These are phyloP conservation scores for Phoma herbarum DNA, from an alignment of 2,329 filamentous ascomycete species.

Conservation along the genomic window DNA sequence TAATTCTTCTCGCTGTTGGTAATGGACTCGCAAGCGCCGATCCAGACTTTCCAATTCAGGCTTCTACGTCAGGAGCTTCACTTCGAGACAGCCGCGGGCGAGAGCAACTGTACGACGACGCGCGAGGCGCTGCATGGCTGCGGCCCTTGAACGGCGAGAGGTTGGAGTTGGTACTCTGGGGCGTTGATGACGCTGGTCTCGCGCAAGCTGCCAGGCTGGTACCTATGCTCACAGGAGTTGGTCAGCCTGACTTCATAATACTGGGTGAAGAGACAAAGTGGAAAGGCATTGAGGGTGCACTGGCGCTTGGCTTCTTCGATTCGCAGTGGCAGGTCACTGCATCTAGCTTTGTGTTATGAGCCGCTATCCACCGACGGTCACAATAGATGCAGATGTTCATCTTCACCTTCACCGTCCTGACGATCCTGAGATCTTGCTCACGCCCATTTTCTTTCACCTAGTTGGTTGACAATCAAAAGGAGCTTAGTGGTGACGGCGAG, in stretches of 20 bases:
- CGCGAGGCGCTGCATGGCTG: conserved; percentile 62
- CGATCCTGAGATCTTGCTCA: background rate
- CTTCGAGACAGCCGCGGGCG: conserved; percentile 35
- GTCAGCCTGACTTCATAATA: conserved; percentile 66
- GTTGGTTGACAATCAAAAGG: background rate
- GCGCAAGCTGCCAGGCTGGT: conserved; percentile 62
- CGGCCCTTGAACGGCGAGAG: conserved; percentile 58
- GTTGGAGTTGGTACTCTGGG: conserved; percentile 67
- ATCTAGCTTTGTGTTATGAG: conserved; percentile 52
- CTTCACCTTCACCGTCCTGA: conserved; percentile 10
- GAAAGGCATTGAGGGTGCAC: conserved; percentile 61
- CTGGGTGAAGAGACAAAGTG: conserved; percentile 57
- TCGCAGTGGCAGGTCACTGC: conserved; percentile 61
- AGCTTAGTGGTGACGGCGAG: conserved; percentile 23
- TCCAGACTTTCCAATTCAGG: conserved; percentile 44
- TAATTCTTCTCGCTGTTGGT: conserved; percentile 54
- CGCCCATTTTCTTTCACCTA: background rate
- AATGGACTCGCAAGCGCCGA: conserved; percentile 30
- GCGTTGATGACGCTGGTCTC: conserved; percentile 57
- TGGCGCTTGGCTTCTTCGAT: conserved; percentile 66
- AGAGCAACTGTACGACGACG: conserved; percentile 34
- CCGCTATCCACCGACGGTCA: background rate
- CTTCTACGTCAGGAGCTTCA: conserved; percentile 27
- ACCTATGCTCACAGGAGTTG: conserved; percentile 64
- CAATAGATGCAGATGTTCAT: background rate